These are phyloP conservation scores for Salix arbutifolia DNA, from an alignment of 345 rosid species.

Conservation along the genomic window DNA sequence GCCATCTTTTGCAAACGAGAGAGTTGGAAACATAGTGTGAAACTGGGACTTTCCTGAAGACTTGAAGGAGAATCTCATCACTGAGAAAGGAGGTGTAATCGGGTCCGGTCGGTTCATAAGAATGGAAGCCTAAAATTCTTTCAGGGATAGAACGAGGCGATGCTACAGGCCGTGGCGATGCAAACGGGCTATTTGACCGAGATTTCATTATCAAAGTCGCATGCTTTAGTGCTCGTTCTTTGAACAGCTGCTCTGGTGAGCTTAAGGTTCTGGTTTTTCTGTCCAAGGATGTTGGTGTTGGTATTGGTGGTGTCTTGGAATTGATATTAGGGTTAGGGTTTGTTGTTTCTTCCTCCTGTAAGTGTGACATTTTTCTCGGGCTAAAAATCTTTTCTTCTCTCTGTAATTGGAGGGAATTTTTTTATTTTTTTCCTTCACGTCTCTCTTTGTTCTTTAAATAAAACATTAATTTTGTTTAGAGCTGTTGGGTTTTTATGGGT, in stretches of 20 bases:
- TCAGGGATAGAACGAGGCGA: slow-evolving; percentile 19
- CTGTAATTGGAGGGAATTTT: background rate
- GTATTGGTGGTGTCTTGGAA: background rate
- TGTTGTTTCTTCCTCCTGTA: slow-evolving; percentile 8
- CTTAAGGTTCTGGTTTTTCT: slow-evolving; percentile 10
- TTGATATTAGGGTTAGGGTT: slow-evolving; percentile 1
- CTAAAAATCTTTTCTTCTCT: background rate
- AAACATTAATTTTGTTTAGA: background rate
- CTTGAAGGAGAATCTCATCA: slow-evolving; percentile 64
- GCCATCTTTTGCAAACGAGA: slow-evolving; percentile 90
- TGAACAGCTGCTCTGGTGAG: slow-evolving; percentile 18
- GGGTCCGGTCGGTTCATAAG: slow-evolving; percentile 10
- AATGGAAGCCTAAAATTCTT: background rate
- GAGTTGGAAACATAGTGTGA: slow-evolving; percentile 52
- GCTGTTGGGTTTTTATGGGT: background rate
- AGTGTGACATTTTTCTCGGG: slow-evolving; percentile 18
- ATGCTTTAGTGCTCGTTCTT: slow-evolving; percentile 21
- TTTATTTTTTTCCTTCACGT: background rate
- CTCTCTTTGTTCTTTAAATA: background rate
- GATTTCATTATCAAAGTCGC: slow-evolving; percentile 27
- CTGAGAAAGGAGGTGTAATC: slow-evolving; percentile 43
- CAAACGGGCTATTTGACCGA: slow-evolving; percentile 12
- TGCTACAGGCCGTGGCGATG: slow-evolving; percentile 18
- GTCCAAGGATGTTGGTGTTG: background rate
- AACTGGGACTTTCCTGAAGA: slow-evolving; percentile 52